Percentiles rank a stretch among this genome's conserved stretches.
These are phyloP conservation scores for Acrasis kona DNA, from an alignment of 78 protist genomes.

Conservation along the genomic window DNA sequence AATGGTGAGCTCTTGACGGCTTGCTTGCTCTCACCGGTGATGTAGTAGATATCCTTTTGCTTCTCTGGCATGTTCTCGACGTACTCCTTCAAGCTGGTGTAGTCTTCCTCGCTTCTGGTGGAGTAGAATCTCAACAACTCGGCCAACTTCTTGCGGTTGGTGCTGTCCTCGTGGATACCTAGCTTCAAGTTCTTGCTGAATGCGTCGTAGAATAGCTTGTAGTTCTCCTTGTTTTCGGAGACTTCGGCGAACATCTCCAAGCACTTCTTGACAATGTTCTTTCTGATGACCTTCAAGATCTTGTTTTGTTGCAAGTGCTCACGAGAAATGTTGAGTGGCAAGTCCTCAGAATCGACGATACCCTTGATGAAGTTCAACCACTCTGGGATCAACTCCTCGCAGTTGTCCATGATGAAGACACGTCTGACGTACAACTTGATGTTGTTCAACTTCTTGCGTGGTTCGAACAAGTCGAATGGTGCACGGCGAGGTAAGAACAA, in stretches of 20 bases:
- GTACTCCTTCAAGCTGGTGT: conserved; percentile 95
- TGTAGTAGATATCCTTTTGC: conserved; percentile 98
- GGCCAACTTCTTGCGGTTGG: conserved; percentile 91
- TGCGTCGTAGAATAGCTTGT: conserved; percentile 95
- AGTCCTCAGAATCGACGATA: conserved; percentile 98
- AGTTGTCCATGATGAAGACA: conserved; percentile 99
- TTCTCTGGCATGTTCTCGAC: conserved; percentile 93
- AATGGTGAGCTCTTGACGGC: conserved; percentile 87
- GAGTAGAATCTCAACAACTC: conserved; percentile 94
- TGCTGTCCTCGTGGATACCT: conserved; percentile 98
- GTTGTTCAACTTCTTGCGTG: conserved; percentile 93
- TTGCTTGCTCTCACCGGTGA: conserved; percentile 92
- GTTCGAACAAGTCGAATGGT: conserved; percentile 97
- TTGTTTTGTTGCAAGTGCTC: conserved; percentile 98
- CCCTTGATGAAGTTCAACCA: conserved; percentile 96
- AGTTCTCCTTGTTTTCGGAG: conserved; percentile 91
- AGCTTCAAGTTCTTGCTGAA: conserved; percentile 97
- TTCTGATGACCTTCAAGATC: conserved; percentile 95
- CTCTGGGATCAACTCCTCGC: conserved; percentile 97
- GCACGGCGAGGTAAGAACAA: conserved; percentile 97
- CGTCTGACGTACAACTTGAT: conserved; percentile 98
- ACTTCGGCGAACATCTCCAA: conserved; percentile 95
- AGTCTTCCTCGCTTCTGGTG: conserved; percentile 88
- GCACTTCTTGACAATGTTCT: conserved; percentile 96
- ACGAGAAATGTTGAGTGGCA: conserved; percentile 99